These are phyloP conservation scores for Saprolegnia diclina DNA, from an alignment of 352 stramenopile genomes.

Conservation along the genomic window DNA sequence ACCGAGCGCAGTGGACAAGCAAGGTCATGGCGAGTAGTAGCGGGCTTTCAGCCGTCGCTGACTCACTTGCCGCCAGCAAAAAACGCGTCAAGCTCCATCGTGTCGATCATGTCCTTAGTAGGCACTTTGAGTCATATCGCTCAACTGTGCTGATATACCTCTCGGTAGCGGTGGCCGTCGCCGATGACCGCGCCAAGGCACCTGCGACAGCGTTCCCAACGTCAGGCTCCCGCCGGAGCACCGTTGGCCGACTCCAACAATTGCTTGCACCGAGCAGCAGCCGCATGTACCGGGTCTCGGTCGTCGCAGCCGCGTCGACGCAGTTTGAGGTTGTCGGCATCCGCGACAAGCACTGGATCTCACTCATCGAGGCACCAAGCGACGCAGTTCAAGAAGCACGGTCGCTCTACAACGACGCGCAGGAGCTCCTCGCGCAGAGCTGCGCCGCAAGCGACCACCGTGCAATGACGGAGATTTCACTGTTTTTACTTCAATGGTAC, in stretches of 20 bases:
- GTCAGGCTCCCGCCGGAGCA: too few species aligned
- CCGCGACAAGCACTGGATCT: conserved; percentile 23
- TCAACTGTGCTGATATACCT: too few species aligned
- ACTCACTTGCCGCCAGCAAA: background rate
- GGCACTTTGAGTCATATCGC: too few species aligned
- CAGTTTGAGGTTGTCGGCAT: conserved; percentile 11
- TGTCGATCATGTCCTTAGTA: too few species aligned
- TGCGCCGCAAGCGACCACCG: background rate
- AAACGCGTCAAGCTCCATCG: too few species aligned
- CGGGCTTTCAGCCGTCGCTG: background rate
- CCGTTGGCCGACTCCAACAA: too few species aligned
- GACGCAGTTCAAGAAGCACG: conserved; percentile 5
- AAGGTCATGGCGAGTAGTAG: background rate
- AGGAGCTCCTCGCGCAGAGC: conserved; percentile 4
- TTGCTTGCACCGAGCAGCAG: too few species aligned
- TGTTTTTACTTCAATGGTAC: conserved; percentile 19
- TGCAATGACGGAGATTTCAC: conserved; percentile 1
- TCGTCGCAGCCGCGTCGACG: background rate
- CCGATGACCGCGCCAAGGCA: too few species aligned
- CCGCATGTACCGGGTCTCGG: too few species aligned
- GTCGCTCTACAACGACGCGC: background rate
- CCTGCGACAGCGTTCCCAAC: too few species aligned
- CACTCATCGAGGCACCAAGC: background rate
- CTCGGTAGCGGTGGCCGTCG: too few species aligned
- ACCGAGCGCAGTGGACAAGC: background rate